A percentile compares a stretch with the other conserved stretches of the same genome.
Conservation (phyloP, 2,329 filamentous ascomycete species). For the Chrysoporthe deuterocubensis region DNA sequence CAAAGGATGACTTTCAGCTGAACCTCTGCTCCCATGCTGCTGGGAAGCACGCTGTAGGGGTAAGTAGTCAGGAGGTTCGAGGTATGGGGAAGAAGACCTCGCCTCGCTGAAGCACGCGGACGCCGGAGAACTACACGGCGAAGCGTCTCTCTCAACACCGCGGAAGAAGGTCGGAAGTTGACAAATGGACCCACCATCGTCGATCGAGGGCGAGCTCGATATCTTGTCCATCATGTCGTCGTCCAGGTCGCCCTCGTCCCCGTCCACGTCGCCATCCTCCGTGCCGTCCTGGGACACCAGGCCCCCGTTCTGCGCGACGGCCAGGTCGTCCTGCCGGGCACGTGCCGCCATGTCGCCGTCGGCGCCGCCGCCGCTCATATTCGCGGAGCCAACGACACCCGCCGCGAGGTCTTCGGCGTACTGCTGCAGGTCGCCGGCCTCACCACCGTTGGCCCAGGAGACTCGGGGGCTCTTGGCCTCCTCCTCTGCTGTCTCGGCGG, state of each 20-base stretch:
- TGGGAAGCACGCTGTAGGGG: conserved; percentile 35
- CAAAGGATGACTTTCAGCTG: conserved; percentile 35
- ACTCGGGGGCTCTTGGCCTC: conserved; percentile 66
- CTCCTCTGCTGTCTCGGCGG: conserved; percentile 76
- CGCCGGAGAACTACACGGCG: conserved; percentile 37
- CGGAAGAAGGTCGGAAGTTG: conserved; percentile 44
- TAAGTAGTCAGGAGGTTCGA: conserved; percentile 41
- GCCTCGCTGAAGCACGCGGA: conserved; percentile 40
- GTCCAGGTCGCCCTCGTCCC: conserved; percentile 70
- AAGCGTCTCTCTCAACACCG: conserved; percentile 43
- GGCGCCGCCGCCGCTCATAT: conserved; percentile 28
- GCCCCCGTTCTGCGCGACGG: conserved; percentile 65
- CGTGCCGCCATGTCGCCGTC: conserved; percentile 37
- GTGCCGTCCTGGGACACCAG: conserved; percentile 47
- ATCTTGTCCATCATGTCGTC: conserved; percentile 98
- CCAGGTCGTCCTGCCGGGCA: conserved; percentile 59
- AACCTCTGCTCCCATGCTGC: conserved; percentile 40
- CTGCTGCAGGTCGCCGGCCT: conserved; percentile 47
- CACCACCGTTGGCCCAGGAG: conserved; percentile 51
- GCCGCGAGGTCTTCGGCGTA: conserved; percentile 52
- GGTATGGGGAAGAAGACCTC: conserved; percentile 49
- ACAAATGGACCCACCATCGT: conserved; percentile 86
- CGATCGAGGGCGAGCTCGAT: conserved; percentile 97
- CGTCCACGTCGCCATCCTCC: conserved; percentile 69
- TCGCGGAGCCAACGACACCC: conserved; percentile 44